Conservation (phyloP, 2,329 filamentous ascomycete species). For the Pseudogymnoascus sp. region DNA sequence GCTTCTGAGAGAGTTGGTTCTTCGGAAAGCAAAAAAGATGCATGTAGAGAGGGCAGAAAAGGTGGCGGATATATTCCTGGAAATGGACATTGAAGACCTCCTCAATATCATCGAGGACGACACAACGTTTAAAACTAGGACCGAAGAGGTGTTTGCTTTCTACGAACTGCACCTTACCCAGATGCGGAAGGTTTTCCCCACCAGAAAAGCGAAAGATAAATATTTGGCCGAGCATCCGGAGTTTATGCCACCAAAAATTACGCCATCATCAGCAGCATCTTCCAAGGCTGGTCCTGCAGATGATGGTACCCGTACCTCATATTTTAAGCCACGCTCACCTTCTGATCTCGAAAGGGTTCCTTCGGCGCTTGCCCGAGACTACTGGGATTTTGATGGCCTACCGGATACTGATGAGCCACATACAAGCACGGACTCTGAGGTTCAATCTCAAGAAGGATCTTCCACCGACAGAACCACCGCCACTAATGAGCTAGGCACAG, state of each 20-base stretch:
- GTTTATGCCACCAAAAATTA: background rate
- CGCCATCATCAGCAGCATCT: background rate
- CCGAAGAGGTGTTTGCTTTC: constrained; percentile 2
- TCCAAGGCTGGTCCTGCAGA: background rate
- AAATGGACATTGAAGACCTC: constrained; percentile 3
- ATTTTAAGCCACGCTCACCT: background rate
- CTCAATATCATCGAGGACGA: background rate
- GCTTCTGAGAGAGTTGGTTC: background rate
- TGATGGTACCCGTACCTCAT: background rate
- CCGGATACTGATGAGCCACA: background rate
- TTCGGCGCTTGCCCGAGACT: background rate
- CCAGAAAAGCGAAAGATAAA: background rate
- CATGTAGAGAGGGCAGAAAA: background rate
- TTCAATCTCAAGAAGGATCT: background rate
- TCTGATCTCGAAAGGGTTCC: background rate
- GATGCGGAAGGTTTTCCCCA: background rate
- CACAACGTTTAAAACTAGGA: background rate
- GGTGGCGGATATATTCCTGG: background rate
- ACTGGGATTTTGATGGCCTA: background rate
- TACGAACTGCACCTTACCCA: constrained; percentile 1
- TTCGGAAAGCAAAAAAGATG: background rate
- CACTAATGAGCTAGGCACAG: background rate
- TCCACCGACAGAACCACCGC: background rate
- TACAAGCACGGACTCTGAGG: background rate
- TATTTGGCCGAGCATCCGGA: background rate